Base-by-base conservation (phyloP, 1,284 basidiomycete species). In the Melampsora abietis-canadensis region DNA sequence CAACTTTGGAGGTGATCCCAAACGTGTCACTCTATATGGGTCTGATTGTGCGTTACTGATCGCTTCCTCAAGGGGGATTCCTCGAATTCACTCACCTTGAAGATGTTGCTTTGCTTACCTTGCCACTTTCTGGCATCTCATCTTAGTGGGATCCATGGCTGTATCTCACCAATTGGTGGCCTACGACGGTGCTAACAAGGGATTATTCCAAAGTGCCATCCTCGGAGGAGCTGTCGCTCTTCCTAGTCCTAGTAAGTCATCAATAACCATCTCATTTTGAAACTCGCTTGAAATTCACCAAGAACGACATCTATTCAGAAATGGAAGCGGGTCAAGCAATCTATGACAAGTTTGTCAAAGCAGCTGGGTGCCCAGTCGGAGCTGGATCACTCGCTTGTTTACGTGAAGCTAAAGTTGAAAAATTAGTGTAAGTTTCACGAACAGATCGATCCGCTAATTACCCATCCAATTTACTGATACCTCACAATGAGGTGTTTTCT, bases 1-100 rank as follows among this genome's bases (percentile, higher is more conserved):
- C 15, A 17, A 40, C 15, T 64, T 64, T 64, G 62, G 62, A 17
- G 62, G 62, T 14, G 62, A 64, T 46, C 62, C 40, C 2, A 37
- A 44, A n/a, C 24, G 37, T 6, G 40, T 44, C 12, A 64, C 27
- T 19, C 21, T 64, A 2, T 37, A 37, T 40, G 62, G 62, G 27
- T 27, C 24, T n/a, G 8, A 19, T 14, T 17, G 62, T 64, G 46
- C 40, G n/a, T 37, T 27, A 54, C 51, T 27, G n/a, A n/a, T 54
- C 2, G 10, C 14, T 54, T 21, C n/a, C 27, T 54, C n/a, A 8
- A 54, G 27, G 51, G 15, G 7, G 2, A 40, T 54, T 14, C 3
- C 27, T n/a, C 5, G 14, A 4, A 21, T n/a, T 15, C 51, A 7
- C 51, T 21, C 17, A 51, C 27, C 10, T 27, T n/a, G 51, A 54